Conservation (phyloP, 2,329 filamentous ascomycete genomes). For the Trichoderma sp. region DNA sequence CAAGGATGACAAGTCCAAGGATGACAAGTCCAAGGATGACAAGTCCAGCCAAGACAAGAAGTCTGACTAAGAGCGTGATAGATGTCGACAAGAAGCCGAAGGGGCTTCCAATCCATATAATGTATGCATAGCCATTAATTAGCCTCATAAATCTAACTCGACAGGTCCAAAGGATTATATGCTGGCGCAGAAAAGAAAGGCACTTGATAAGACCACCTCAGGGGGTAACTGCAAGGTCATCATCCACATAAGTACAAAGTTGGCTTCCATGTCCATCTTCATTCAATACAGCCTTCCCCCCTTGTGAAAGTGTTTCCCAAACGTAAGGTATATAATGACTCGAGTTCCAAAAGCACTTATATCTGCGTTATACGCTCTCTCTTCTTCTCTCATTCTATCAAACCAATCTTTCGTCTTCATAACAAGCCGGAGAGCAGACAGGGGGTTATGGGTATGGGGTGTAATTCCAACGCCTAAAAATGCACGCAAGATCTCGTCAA, state of each 20-base stretch:
- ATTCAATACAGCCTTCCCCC: background rate
- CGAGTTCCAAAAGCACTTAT: conserved; percentile 20
- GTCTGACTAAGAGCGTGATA: conserved; percentile 27
- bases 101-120: too few relatives aligned
- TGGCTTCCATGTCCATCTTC: conserved; percentile 22
- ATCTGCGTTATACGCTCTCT: conserved; percentile 16
- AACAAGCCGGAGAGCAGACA: conserved; percentile 35
- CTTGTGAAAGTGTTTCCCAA: conserved; percentile 12
- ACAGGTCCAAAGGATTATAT: background rate
- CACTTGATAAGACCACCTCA: background rate
- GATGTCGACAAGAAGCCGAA: conserved; percentile 27
- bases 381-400: conserved; percentile 19
- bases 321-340: conserved; percentile 10
- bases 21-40: background rate
- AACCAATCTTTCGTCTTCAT: conserved; percentile 31
- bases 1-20: background rate
- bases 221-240: conserved; percentile 2
- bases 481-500: conserved; percentile 34
- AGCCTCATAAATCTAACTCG: background rate
- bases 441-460: conserved; percentile 37
- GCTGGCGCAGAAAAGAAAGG: background rate
- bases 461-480: conserved; percentile 40
- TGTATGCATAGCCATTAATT: background rate
- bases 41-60: background rate
- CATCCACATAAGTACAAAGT: background rate